Percentiles rank a stretch among this genome's conserved stretches.
phyloP scores from a whole-genome alignment of 352 stramenopile genomes.

The Halophytophthora polymorphica region DNA sequence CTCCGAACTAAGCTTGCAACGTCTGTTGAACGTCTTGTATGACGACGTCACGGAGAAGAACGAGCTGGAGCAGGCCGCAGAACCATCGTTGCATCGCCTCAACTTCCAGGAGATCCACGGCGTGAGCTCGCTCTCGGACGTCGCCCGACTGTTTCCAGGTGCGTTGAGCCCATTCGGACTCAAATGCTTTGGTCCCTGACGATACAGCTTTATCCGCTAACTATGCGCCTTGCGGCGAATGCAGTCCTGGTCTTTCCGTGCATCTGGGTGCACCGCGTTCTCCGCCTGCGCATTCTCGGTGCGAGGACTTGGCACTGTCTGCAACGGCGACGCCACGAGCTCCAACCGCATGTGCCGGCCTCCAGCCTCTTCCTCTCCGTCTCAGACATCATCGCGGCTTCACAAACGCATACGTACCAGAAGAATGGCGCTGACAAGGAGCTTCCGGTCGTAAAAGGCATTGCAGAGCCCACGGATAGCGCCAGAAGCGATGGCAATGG shows the following conservation, averaged over 20 bases:
- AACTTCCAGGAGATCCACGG: slow-evolving; percentile 30
- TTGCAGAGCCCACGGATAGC: not conserved
- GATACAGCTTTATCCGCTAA: not conserved
- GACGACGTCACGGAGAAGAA: not conserved
- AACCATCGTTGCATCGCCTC: not conserved
- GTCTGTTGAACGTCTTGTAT: slow-evolving; percentile 26
- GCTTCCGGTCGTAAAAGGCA: not conserved
- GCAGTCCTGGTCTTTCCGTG: slow-evolving; percentile 64
- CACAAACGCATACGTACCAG: slow-evolving; percentile 14
- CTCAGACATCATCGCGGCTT: slow-evolving; percentile 37
- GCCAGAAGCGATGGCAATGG: slow-evolving; percentile 10
- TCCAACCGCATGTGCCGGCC: slow-evolving; percentile 18
- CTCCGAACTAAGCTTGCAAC: slow-evolving; percentile 19
- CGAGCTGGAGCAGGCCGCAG: not conserved
- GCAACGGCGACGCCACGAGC: slow-evolving; percentile 28
- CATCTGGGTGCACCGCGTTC: slow-evolving; percentile 51
- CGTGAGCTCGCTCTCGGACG: slow-evolving; percentile 28
- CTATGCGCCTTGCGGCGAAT: not conserved
- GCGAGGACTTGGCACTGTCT: slow-evolving; percentile 45
- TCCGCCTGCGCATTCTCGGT: slow-evolving; percentile 45
- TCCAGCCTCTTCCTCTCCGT: slow-evolving; percentile 27
- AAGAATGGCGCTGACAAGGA: slow-evolving; percentile 12
- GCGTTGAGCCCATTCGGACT: not conserved
- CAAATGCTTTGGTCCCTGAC: not conserved
- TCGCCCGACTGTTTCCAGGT: slow-evolving; percentile 62